Base-by-base conservation (phyloP, 192 early-diverging fungal genomes). In the Chytriomyces hyalinus region DNA sequence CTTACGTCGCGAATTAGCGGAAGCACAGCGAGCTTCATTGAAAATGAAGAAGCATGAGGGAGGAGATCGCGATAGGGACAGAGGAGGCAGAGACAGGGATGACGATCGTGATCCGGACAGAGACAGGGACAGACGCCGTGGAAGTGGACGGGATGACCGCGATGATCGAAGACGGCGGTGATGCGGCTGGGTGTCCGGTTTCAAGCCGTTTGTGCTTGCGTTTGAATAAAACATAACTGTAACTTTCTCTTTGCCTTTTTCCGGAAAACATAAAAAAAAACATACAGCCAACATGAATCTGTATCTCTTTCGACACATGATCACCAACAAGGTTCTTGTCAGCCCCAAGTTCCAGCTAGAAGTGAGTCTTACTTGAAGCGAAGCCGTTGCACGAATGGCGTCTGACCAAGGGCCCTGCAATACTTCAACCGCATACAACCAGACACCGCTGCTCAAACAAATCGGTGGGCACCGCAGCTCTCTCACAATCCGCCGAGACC, bases 1-100 rank as follows among this genome's bases (percentile, higher is more conserved):
- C 51, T 80, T 99, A 64, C 88, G 90, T 73, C 86, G 92, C 78
- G 93, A 94, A n/a, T 82, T 99, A 43, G 92, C 88, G 73, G 94
- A 92, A 22, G 92, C 92, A 57, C 97, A 99, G 64, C 73, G 80
- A 36, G 43, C 60, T 15, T 80, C 67, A 6, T 44, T 86, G 49
- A 81, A 76, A 43, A 50, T 70, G 7, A 24, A 57, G 3, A 70
- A 70, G 57, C 49, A 26, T 13, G 28, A 20, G 22, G 57, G 69
- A 22, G 69, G 69, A 15, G 69, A 70, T 13, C 49, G 50, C 15
- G 69, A 70, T 20, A 3, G 69, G 9, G 49, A 57, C 36, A 36
- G 36, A 36, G 36, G 36, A 36, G 36, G 36, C 36, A 36, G 36
- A 36, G 53, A 36, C 36, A 36, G 36, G 36, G 36, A 36, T 22